A percentile compares a stretch with the other conserved stretches of the same genome.
Evolutionary conservation across 2,329 filamentous ascomycete species (phyloP).

Genomic region (Daldinia sp.): DNA sequence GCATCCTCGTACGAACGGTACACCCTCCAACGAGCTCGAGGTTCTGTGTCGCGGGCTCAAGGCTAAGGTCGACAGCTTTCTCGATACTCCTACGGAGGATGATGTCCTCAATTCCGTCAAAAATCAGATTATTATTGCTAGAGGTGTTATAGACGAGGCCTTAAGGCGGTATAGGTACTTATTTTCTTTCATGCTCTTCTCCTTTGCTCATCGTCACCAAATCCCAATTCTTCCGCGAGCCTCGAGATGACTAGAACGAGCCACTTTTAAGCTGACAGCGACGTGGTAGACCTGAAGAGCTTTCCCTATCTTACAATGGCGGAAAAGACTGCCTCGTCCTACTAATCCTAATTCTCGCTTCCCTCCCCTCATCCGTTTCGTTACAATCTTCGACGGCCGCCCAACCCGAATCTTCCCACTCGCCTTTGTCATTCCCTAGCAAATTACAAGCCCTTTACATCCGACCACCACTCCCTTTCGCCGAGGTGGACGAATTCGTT

Average conservation of each 20-base stretch:
- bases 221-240: neutral
- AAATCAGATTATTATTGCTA: conserved; percentile 74
- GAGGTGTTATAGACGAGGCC: conserved; percentile 78
- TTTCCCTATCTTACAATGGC: conserved; percentile 95
- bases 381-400: conserved; percentile 39
- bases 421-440: conserved; percentile 48
- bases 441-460: conserved; percentile 87
- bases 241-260: neutral
- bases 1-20: conserved; percentile 20
- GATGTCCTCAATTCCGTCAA: conserved; percentile 72
- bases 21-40: conserved; percentile 23
- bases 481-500: conserved; percentile 87
- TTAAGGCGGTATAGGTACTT: conserved; percentile 75
- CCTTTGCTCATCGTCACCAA: neutral
- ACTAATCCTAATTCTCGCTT: conserved; percentile 83
- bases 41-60: conserved; percentile 54
- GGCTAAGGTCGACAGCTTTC: conserved; percentile 69
- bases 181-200: conserved; percentile 6
- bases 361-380: conserved; percentile 53
- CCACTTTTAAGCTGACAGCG: conserved; percentile 1
- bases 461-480: conserved; percentile 82
- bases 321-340: conserved; percentile 98
- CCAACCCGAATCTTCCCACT: conserved; percentile 31
- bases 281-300: conserved; percentile 69
- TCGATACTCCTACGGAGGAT: conserved; percentile 65